Evolutionary conservation across 2,329 filamentous ascomycete genomes (phyloP), one percentile per base, ranked within the genome.

Genomic region (Colletotrichum sp.): DNA sequence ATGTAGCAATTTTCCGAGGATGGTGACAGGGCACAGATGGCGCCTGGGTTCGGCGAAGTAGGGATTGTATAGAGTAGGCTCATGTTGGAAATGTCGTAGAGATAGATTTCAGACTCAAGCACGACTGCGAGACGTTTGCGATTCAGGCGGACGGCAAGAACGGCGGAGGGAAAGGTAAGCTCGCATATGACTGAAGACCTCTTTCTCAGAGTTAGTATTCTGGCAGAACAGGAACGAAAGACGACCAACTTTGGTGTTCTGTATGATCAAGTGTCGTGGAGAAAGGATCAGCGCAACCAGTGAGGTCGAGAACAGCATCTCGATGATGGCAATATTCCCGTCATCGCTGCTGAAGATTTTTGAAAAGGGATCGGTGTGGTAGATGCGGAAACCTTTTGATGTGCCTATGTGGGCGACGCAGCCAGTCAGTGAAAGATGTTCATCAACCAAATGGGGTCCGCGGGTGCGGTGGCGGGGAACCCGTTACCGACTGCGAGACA

Each of bases 1-100:
- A 99, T 93, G 85, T 95, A 99, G 88, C 96, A 99, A 84, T 97
- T 96, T 76, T 99, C 96, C 7, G 96, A 98, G 3, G 96, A 98
- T 2, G 97, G 95, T 2, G 96, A 98, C 7, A 99, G 90, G 6
- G 96, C 95, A 85, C 96, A 98, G 77, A 99, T 97, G 39, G 95
- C 96, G 78, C 92, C 93, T 1, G 96, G 95, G 81, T 99, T 99
- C 8, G 97, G 95, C 5, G 96, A 98, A 7, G 96, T 99, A 75
- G 96, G 93, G 78, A 99, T 98, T 7, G 95, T 98, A 84, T 96
- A 94, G 55, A 99, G 89, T 75, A 99, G 92, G 81, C 95, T 96
- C 96, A 99, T 99, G 83, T 98, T 99, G 86, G 96, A 96, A 79
- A 99, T 99, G 84, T 99, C 97, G 87, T 99, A 99, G 65, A 99